These are phyloP conservation scores for Crithidia bombi DNA, from an alignment of 208 protist species.

Conservation along the genomic window DNA sequence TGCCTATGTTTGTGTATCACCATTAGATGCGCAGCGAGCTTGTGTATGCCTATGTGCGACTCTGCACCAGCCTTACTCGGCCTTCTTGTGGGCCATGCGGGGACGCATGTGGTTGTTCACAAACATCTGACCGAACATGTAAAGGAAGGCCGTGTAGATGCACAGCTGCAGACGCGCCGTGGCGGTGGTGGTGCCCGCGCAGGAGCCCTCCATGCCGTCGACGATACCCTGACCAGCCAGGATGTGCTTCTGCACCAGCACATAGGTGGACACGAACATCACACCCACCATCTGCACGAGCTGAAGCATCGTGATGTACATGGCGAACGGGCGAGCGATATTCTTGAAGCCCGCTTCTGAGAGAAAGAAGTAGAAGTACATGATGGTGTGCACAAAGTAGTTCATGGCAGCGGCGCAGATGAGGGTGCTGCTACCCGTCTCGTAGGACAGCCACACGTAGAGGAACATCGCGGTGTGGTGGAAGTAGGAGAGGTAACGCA, in stretches of 20 bases:
- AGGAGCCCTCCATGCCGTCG: conserved; percentile 43
- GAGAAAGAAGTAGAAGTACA: conserved; percentile 95
- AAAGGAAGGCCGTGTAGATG: conserved; percentile 91
- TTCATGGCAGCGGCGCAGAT: conserved; percentile 92
- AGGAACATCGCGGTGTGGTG: conserved; percentile 92
- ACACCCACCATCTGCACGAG: conserved; percentile 91
- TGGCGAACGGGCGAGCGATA: conserved; percentile 71
- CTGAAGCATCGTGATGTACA: conserved; percentile 86
- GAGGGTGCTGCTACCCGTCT: conserved; percentile 52
- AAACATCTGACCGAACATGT: conserved; percentile 93
- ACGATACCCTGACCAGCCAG: conserved; percentile 28
- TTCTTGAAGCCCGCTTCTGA: conserved; percentile 62
- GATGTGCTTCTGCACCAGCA: conserved; percentile 49
- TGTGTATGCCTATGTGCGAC: too few species aligned
- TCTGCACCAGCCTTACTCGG: conserved; percentile 17
- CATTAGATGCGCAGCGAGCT: conserved; percentile 1
- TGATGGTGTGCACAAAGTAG: conserved; percentile 94
- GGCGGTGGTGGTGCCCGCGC: conserved; percentile 55
- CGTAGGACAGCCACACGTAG: conserved; percentile 90
- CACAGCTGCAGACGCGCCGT: conserved; percentile 76
- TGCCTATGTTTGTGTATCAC: too few species aligned
- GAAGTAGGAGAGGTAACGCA: conserved; percentile 89
- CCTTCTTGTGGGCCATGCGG: conserved; percentile 38
- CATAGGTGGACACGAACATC: conserved; percentile 40
- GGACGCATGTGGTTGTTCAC: conserved; percentile 72